Evolutionary conservation across 2,329 filamentous ascomycete species (phyloP), one percentile per base, ranked within the genome.

Genomic region (Claviceps humidiphila): DNA sequence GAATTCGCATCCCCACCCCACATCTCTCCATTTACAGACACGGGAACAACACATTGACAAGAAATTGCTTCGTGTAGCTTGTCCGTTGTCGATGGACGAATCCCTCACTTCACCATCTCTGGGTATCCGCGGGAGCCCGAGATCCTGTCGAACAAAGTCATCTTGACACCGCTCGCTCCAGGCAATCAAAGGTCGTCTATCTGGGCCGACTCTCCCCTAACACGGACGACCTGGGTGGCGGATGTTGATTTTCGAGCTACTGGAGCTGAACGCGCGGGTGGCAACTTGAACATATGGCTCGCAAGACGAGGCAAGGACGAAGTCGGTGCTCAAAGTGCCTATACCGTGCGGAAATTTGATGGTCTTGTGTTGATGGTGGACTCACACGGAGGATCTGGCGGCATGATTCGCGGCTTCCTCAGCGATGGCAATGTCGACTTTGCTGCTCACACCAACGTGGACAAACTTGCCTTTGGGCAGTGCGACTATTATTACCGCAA

Each of bases 251-350:
- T 98, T 69, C 81, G 93, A 59, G 87, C 84, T 50, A 88, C 81
- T 55, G 93, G 93, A 7, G 84, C 85, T 57, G 93, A 97, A 64
- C 76, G 87, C 59, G 89, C 84, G 49, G 82, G 84, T 53, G 93
- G 93, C 48, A 96, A 94, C 69, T 73, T 98, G 59, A 91, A 97
- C 68, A 76, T 98, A 61, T 98, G 93, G 93, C 88, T 94, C 63
- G 83, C 80, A 50, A 82, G 81, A 60, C 78, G 87, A 55, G 85
- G 86, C 37, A 71, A 79, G 59, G 69, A 75, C 55, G 73, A 74
- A 34, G 73, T 95, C 52, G 84, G 82, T 52, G 77, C 82, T 24
- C 78, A 80, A 57, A 94, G 87, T 68, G 81, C 95, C 59, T 95
- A 96, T 70, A 93, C 86, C 0, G 84, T 85, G 9, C 81, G 81